Evolutionary conservation across 805 yeast genomes (phyloP).

Genomic region (Ogataea pilisensis): DNA sequence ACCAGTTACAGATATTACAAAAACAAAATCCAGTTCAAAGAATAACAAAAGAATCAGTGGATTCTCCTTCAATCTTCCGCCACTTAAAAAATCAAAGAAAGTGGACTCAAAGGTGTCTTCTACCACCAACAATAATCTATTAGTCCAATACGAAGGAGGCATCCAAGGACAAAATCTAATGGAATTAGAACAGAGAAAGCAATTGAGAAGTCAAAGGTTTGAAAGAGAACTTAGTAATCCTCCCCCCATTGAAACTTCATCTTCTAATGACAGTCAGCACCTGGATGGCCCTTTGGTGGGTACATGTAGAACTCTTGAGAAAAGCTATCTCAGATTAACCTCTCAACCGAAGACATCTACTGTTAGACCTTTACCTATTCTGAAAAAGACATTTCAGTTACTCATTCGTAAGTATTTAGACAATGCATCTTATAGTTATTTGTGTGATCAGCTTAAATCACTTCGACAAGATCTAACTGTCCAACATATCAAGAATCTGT

Average conservation of each 20-base stretch:
- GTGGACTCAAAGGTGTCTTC: no score
- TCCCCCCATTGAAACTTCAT: constrained; percentile 2
- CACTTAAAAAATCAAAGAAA: constrained; percentile 13
- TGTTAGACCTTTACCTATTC: constrained; percentile 69
- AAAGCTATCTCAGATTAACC: constrained; percentile 77
- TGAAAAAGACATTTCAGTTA: constrained; percentile 52
- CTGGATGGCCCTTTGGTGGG: constrained; percentile 47
- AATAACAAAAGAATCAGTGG: neutral
- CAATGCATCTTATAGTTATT: constrained; percentile 62
- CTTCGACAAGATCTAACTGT: constrained; percentile 91
- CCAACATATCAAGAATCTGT: constrained; percentile 75
- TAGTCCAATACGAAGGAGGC: constrained; percentile 3
- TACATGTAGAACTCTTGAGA: constrained; percentile 60
- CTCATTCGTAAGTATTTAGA: constrained; percentile 50
- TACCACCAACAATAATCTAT: neutral
- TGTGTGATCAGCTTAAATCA: constrained; percentile 88
- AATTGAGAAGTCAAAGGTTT: constrained; percentile 47
- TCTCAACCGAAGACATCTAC: constrained; percentile 84
- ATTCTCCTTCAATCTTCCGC: constrained; percentile 8
- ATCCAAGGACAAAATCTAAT: constrained; percentile 19
- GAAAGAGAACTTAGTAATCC: constrained; percentile 30
- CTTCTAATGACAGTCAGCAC: constrained; percentile 5
- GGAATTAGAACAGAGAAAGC: constrained; percentile 31
- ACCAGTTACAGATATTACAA: no score
- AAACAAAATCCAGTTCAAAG: no score